Percentiles rank a stretch among this genome's conserved stretches.
Evolutionary conservation across 1,139 yeast species (phyloP).

Genomic region (Wickerhamomyces sp.): DNA sequence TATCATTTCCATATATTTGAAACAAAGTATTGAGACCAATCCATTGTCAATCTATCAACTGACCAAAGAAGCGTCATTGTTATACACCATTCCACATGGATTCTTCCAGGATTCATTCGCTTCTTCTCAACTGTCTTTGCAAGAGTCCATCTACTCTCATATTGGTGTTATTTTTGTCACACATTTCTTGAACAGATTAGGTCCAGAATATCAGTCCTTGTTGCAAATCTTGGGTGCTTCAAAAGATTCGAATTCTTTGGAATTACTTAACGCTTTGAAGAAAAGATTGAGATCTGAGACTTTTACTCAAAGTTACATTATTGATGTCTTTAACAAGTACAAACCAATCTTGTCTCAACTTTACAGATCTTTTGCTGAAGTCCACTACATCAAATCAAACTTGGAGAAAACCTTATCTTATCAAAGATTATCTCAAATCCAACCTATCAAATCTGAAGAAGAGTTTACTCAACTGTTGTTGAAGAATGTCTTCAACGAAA

Average conservation of each 20-base stretch:
- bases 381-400: slow-evolving; percentile 57
- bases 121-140: slow-evolving; percentile 77
- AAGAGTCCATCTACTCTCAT: slow-evolving; percentile 92
- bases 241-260: slow-evolving; percentile 51
- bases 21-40: slow-evolving; percentile 39
- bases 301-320: slow-evolving; percentile 79
- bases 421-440: slow-evolving; percentile 75
- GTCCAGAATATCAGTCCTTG: slow-evolving; percentile 80
- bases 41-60: slow-evolving; percentile 80
- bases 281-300: slow-evolving; percentile 92
- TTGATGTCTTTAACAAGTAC: slow-evolving; percentile 68
- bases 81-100: slow-evolving; percentile 88
- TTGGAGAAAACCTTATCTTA: slow-evolving; percentile 82
- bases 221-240: slow-evolving; percentile 55
- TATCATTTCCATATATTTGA: slow-evolving; percentile 79
- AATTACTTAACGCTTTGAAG: slow-evolving; percentile 74
- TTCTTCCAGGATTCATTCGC: slow-evolving; percentile 73
- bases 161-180: slow-evolving; percentile 90
- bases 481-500: slow-evolving; percentile 71
- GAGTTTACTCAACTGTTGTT: slow-evolving; percentile 68
- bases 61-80: slow-evolving; percentile 87
- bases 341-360: slow-evolving; percentile 73
- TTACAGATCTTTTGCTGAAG: slow-evolving; percentile 89
- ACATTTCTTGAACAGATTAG: slow-evolving; percentile 90
- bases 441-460: slow-evolving; percentile 68